Conservation (phyloP, 2,329 filamentous ascomycete genomes). For the Ustulina deusta region DNA sequence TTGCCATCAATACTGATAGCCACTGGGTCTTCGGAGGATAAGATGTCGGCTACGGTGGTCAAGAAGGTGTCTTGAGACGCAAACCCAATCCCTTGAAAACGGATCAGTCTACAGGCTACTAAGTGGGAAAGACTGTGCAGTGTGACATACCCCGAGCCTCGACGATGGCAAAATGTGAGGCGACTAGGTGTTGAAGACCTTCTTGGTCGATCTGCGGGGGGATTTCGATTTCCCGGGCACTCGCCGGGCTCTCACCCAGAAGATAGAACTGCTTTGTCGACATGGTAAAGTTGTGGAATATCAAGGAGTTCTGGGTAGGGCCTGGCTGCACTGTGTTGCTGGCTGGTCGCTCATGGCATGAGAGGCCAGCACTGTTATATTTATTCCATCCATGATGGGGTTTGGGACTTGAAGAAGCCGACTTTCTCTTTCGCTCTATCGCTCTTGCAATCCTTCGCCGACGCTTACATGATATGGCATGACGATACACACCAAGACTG, state of each 20-base stretch:
- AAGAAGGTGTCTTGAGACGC: slow-evolving; percentile 50
- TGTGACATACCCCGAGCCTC: slow-evolving; percentile 53
- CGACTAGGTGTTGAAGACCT: slow-evolving; percentile 55
- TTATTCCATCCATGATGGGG: slow-evolving; percentile 24
- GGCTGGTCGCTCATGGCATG: slow-evolving; percentile 5
- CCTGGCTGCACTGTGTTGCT: not conserved
- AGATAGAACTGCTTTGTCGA: slow-evolving; percentile 57
- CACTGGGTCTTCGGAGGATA: slow-evolving; percentile 51
- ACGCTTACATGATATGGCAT: not conserved
- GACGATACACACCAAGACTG: slow-evolving; percentile 5
- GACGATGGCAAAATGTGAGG: slow-evolving; percentile 59
- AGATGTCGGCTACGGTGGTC: slow-evolving; percentile 52
- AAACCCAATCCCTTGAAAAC: slow-evolving; percentile 54
- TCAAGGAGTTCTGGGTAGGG: not conserved
- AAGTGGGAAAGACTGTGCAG: not conserved
- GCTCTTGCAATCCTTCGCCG: slow-evolving; percentile 18
- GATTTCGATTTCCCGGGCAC: slow-evolving; percentile 54
- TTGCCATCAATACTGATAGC: slow-evolving; percentile 63
- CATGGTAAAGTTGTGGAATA: slow-evolving; percentile 45
- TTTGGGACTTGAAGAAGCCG: not conserved
- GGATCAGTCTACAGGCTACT: slow-evolving; percentile 4
- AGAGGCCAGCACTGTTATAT: slow-evolving; percentile 21
- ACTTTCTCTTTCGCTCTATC: slow-evolving; percentile 14
- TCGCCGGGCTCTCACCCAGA: slow-evolving; percentile 55
- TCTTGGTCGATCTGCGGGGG: slow-evolving; percentile 52